Base-by-base conservation (phyloP, 1,284 basidiomycete species). In the Austroboletus niveus region DNA sequence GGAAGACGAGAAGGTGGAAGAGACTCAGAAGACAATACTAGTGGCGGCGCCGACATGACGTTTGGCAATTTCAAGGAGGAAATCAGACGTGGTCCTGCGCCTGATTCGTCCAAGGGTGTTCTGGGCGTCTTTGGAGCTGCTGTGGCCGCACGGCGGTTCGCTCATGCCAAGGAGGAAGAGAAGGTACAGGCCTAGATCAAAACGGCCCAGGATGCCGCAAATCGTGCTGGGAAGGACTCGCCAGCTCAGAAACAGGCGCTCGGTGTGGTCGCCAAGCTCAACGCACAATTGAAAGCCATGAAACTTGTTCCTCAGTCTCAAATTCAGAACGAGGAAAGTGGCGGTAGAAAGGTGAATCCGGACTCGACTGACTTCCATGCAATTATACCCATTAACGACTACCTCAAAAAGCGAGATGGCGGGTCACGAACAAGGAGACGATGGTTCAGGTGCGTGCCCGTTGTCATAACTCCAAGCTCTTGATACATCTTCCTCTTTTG, bases 381-480 rank as follows among this genome's bases (percentile, higher is more conserved):
- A 8, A 91, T 99, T 62, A 94, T 98, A 63, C 95, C 95, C 30
- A 98, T 98, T 77, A 97, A 97, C 72, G 94, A 96, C 71, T 97
- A 95, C 70, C 93, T 53, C 96, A 99, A 75, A 98, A 98, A 72
- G 97, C 97, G 35, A 84, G 97, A 58, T 99, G 97, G 97, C 87
- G 94, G 64, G 96, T 98, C 55, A 99, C 97, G 27, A 99, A 99
- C 77, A 99, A 99, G 79, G 97, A 99, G 74, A 97, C 96, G n/a
- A 98, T 99, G 94, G 89, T 92, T 43, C 88, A 94, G 72, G 88
- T 89, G 62, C 52, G 82, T 72, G 15, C 49, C 55, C 35, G 9
- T 15, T 35, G 40, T 34, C 20, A 30, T 32, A 34, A 38, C 32
- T 11, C 38, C 24, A 41, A 44, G 20, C 27, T 22, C 27, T 54